Evolutionary conservation across 2,329 filamentous ascomycete species (phyloP), one percentile per base, ranked within the genome.

Genomic region (Malbranchea zuffiana): DNA sequence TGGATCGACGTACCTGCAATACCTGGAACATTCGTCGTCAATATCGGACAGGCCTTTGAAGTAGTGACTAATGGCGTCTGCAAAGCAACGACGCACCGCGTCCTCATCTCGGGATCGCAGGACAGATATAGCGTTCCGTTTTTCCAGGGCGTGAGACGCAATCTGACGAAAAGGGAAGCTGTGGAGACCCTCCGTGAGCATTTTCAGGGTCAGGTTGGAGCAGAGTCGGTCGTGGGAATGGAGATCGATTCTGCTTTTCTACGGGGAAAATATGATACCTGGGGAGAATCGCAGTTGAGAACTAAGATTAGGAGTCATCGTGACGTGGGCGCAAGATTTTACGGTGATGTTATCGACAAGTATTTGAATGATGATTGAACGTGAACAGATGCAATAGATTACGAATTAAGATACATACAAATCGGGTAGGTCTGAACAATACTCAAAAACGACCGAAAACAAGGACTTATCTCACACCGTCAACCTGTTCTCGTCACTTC

Each of bases 301-400:
- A 73, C 68, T 2, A 73, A 73, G 50, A 61, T 72, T 7, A 54
- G 68, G 8, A 72, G 68, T 38, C 69, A 72, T 50, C 54, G 61
- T 2, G 60, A 66, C 37, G 66, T 68, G 11, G 69, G 69, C 3
- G 54, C 36, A 40, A 63, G 47, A 45, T 70, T 69, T 40, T 71
- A 72, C 37, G 39, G 46, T 0, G 56, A 66, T 24, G 63, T 73
- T 0, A 71, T 60, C 50, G 62, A 71, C 2, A 57, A 53, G 44
- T 72, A 71, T 45, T 48, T 66, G 21, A 57, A 59, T 36, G 66
- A 69, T 40, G 54, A 46, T 42, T 50, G 39, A 49, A 3, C n/a
- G n/a, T n/a, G n/a, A n/a, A n/a, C n/a, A n/a, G n/a, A n/a, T n/a
- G n/a, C n/a, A n/a, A n/a, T n/a, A n/a, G n/a, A n/a, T n/a, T n/a